Evolutionary conservation across 2,329 filamentous ascomycete genomes (phyloP), one percentile per base, ranked within the genome.

Genomic region (Colletotrichum orchidophilum): DNA sequence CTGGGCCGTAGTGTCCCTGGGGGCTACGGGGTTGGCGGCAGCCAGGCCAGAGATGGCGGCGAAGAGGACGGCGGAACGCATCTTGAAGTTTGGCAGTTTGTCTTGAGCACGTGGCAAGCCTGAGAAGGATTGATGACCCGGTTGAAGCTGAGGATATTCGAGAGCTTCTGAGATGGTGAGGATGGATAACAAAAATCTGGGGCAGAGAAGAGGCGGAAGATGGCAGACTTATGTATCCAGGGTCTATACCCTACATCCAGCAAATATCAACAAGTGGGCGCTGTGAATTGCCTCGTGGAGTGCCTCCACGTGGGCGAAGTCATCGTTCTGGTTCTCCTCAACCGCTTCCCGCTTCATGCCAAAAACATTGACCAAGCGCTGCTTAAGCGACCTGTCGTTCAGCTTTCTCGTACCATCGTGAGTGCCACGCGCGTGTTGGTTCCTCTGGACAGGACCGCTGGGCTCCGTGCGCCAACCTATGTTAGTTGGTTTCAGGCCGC

Each of bases 1-100:
- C 24, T 68, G 68, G 6, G 31, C 26, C 1, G 50, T 9, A 4
- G 63, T 7, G n/a, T 33, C 27, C 27, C 55, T 50, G 9, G n/a
- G 42, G 4, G n/a, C 57, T 18, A 71, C 18, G 2, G 68, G 68
- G n/a, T 42, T 62, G 31, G 68, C 68, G 1, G 50, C 13, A 12
- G 64, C 9, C 3, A 71, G 12, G 63, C 68, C 52, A 3, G 63
- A 58, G 24, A 62, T 24, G 3, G 68, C 68, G 15, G 57, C 68
- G 12, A 71, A 3, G 26, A 71, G 39, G 29, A 71, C 5, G 7
- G 52, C 31, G 26, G 63, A 63, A 53, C 68, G 68, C 68, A 71
- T 67, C 0, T 35, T 54, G 55, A 29, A 55, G 27, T 2, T 9
- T 1, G 39, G 39, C 39, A 49, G 24, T 12, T 12, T 27, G 24